Conservation (phyloP, 2,329 filamentous ascomycete species). For the Fusarium vanettenii region DNA sequence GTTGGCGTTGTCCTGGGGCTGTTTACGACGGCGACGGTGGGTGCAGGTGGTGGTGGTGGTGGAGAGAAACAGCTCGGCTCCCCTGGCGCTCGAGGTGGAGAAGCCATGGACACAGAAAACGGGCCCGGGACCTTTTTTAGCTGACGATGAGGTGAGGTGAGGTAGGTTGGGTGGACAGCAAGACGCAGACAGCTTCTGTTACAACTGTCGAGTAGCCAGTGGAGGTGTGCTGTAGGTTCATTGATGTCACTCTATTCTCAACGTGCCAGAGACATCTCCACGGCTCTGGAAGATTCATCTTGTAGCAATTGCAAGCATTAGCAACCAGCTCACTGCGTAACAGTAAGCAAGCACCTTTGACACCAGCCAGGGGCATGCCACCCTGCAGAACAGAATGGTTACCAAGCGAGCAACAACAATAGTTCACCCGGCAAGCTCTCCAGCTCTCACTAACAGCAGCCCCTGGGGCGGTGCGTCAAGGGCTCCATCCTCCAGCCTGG, state of each 20-base stretch:
- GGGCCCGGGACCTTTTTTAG: slow-evolving; percentile 33
- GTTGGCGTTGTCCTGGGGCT: slow-evolving; percentile 27
- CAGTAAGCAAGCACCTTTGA: neutral
- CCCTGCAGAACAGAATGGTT: neutral
- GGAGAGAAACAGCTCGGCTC: slow-evolving; percentile 24
- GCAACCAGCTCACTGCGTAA: neutral
- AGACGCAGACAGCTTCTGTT: slow-evolving; percentile 1
- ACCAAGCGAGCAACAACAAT: neutral
- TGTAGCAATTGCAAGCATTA: slow-evolving; percentile 24
- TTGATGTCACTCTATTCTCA: neutral
- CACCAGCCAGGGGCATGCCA: neutral
- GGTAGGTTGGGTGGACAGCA: slow-evolving; percentile 21
- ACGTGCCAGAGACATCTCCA: neutral
- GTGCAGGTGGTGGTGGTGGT: slow-evolving; percentile 35
- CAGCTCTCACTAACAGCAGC: neutral
- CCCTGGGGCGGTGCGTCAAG: slow-evolving; percentile 1
- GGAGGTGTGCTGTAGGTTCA: neutral
- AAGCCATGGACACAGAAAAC: slow-evolving; percentile 11
- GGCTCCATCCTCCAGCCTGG: neutral
- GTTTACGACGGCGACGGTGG: slow-evolving; percentile 35
- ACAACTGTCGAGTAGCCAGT: slow-evolving; percentile 1
- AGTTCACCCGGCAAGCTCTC: neutral
- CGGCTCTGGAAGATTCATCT: neutral
- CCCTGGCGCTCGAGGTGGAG: slow-evolving; percentile 27
- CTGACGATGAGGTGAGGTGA: slow-evolving; percentile 32